phyloP scores from a whole-genome alignment of 129 eudicot genomes.

The Flaveria brownii region DNA sequence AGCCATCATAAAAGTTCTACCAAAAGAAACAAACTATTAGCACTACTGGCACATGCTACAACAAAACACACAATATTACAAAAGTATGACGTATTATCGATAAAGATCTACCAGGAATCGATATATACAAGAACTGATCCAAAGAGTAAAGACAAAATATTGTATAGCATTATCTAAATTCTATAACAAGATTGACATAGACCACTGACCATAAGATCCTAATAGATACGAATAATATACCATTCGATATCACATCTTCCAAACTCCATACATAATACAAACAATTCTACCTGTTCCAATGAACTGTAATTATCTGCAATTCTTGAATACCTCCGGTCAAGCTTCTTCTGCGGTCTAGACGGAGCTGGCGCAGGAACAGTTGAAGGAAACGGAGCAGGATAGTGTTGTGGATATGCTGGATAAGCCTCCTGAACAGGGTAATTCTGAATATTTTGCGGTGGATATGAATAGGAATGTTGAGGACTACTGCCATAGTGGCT shows the following conservation, averaged over 20 bases:
- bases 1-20: conserved; percentile 11
- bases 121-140: conserved; percentile 24
- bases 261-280: conserved; percentile 15
- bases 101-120: background rate
- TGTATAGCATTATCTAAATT: conserved; percentile 15
- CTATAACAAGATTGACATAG: conserved; percentile 7
- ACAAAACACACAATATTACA: conserved; percentile 33
- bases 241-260: conserved; percentile 6
- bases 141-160: conserved; percentile 29
- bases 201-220: background rate
- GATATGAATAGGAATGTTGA: conserved; percentile 39
- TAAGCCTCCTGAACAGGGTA: conserved; percentile 56
- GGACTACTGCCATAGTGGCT: conserved; percentile 45
- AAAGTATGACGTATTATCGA: conserved; percentile 3
- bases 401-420: conserved; percentile 52
- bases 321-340: conserved; percentile 82
- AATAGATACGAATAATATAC: background rate
- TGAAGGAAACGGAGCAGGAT: conserved; percentile 37
- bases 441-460: conserved; percentile 44
- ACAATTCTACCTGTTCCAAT: conserved; percentile 68
- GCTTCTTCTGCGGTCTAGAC: conserved; percentile 58
- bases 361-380: conserved; percentile 23
- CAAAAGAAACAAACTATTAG: conserved; percentile 3
- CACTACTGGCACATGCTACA: conserved; percentile 25
- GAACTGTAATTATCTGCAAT: conserved; percentile 90